Percentiles rank a stretch among this genome's conserved stretches.
Conservation (phyloP, 805 yeast genomes). For the Tetrapisispora iriomotensis region DNA sequence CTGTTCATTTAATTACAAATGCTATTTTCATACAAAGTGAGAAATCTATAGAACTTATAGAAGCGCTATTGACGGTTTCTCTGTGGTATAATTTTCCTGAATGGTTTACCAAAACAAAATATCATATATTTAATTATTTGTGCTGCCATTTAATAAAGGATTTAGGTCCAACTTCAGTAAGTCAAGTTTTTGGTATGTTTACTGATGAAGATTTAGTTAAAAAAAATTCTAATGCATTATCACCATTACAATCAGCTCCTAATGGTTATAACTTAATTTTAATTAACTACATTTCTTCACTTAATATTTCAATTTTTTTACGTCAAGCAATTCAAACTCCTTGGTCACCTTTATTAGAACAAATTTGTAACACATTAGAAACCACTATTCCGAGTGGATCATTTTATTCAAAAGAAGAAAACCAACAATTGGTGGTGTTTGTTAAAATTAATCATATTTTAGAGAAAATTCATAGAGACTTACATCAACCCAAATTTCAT, state of each 20-base stretch:
- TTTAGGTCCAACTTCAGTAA: constrained; percentile 54
- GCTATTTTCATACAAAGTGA: constrained; percentile 62
- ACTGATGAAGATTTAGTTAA: constrained; percentile 14
- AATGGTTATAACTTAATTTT: constrained; percentile 28
- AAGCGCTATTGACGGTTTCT: constrained; percentile 49
- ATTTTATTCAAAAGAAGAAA: constrained; percentile 25
- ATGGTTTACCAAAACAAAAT: constrained; percentile 66
- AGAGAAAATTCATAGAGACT: constrained; percentile 48
- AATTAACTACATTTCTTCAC: constrained; percentile 49
- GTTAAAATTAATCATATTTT: constrained; percentile 51
- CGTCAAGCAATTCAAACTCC: constrained; percentile 51
- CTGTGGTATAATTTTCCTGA: constrained; percentile 84
- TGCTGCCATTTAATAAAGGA: constrained; percentile 66
- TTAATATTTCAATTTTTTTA: constrained; percentile 55
- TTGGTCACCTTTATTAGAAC: constrained; percentile 38
- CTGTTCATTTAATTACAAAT: constrained; percentile 40
- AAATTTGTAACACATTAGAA: constrained; percentile 11
- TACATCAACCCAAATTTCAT: constrained; percentile 31
- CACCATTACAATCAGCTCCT: constrained; percentile 14
- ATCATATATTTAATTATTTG: constrained; percentile 58
- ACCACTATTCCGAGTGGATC: neutral
- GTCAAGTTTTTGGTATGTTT: constrained; percentile 29
- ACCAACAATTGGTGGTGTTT: constrained; percentile 42
- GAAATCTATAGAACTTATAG: constrained; percentile 59
- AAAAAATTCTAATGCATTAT: constrained; percentile 10